phyloP scores from a whole-genome alignment of 192 early-diverging fungal genomes.

The Tieghemiomyces parasiticus region DNA sequence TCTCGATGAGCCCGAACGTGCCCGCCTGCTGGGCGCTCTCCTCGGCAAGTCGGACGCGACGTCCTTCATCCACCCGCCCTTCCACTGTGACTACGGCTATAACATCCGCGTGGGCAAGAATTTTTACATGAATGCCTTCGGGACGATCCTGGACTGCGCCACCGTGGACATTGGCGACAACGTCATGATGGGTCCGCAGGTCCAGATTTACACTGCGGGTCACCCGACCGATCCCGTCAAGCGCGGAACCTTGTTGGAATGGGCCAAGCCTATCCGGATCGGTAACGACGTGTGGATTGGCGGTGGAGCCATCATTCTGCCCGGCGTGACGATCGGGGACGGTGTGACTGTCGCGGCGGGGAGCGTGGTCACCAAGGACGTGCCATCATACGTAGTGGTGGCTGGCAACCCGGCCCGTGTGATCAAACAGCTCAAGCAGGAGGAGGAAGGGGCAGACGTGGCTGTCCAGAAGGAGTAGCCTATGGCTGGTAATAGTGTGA shows the following conservation, averaged over 20 bases:
- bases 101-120: conserved; percentile 61
- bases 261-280: conserved; percentile 30
- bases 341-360: conserved; percentile 64
- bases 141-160: conserved; percentile 58
- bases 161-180: conserved; percentile 59
- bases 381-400: conserved; percentile 59
- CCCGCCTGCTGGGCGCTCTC: conserved; percentile 21
- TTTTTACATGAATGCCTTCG: conserved; percentile 66
- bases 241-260: not conserved
- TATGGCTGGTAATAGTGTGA: not conserved
- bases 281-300: conserved; percentile 85
- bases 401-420: conserved; percentile 78
- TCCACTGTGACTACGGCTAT: conserved; percentile 50
- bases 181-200: conserved; percentile 57
- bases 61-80: conserved; percentile 46
- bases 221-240: conserved; percentile 50
- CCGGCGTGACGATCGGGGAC: conserved; percentile 81
- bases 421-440: conserved; percentile 33
- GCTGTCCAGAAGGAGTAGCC: not conserved
- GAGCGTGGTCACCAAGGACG: conserved; percentile 77
- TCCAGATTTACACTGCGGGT: conserved; percentile 56
- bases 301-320: conserved; percentile 57
- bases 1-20: conserved; percentile 18
- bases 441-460: conserved; percentile 4
- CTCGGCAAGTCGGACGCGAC: conserved; percentile 39